A percentile compares a stretch with the other conserved stretches of the same genome.
These are phyloP conservation scores for Saccharum officinarum DNA, from an alignment of 176 grass and related monocot species.

Conservation along the genomic window DNA sequence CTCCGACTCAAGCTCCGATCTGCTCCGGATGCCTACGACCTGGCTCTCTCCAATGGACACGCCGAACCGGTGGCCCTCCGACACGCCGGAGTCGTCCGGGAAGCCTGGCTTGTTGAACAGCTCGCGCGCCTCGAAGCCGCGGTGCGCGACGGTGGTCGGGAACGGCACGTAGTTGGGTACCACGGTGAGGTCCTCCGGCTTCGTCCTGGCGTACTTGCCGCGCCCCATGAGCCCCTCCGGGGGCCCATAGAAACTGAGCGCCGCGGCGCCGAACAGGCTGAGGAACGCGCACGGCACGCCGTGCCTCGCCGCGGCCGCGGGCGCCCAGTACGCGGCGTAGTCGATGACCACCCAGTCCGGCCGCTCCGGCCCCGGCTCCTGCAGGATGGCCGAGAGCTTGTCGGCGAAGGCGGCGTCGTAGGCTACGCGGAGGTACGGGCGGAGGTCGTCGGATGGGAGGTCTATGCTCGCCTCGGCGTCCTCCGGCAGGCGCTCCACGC, in stretches of 20 bases:
- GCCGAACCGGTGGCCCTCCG: background rate
- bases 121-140: conserved; percentile 32
- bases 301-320: conserved; percentile 22
- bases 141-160: conserved; percentile 22
- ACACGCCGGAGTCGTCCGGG: conserved; percentile 25
- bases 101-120: conserved; percentile 1
- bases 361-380: background rate
- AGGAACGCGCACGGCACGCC: conserved; percentile 33
- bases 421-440: conserved; percentile 14
- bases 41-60: background rate
- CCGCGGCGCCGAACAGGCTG: conserved; percentile 24
- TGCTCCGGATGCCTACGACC: conserved; percentile 19
- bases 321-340: conserved; percentile 48
- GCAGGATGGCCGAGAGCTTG: conserved; percentile 1
- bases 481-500: conserved; percentile 9
- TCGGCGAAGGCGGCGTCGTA: background rate
- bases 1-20: background rate
- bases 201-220: conserved; percentile 11
- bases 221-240: conserved; percentile 11
- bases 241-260: background rate
- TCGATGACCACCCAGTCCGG: conserved; percentile 59
- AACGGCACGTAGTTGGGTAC: conserved; percentile 26
- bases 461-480: conserved; percentile 27
- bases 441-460: conserved; percentile 20
- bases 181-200: conserved; percentile 17